Base-by-base conservation (phyloP, 2,329 filamentous ascomycete species). In the Cercospora berteroae region DNA sequence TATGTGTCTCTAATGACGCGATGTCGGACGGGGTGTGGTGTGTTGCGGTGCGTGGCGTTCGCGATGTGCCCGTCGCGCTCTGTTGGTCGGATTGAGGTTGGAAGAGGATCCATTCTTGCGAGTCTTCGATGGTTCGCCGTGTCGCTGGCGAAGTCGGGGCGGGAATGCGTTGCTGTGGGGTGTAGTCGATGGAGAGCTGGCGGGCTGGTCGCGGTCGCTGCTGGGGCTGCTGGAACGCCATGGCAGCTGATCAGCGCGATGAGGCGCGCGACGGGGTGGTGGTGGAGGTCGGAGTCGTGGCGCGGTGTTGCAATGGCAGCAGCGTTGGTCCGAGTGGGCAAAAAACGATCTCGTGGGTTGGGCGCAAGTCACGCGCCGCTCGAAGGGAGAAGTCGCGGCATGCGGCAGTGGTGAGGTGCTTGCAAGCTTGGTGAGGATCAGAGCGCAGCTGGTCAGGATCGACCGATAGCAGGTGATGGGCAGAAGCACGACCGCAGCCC, bases 101-200 rank as follows among this genome's bases (percentile, higher is more conserved):
- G 83, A 99, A 99, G 71, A 99, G 88, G 64, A 98, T 90, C 95
- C 95, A 99, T 86, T 96, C 94, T 79, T 95, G 90, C 12, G 92
- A 90, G 71, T 94, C 90, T 69, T 91, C 88, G 67, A 88, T 81
- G 52, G 81, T 76, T 20, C 82, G 79, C 71, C 83, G 81, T 58
- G 75, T 77, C 60, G 79, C 79, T 39, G 80, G 77, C 57, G 81
- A 79, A 31, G 67, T 62, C 7, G 71, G 70, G 44, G 67, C 68
- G 31, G 68, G 67, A 6, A 50, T 48, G 18, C 66, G 65, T 27
- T 69, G 67, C 52, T 65, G 60, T 16, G 71, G 65, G 2, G 61
- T 18, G 20, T 65, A 57, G 55, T 69, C 65, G 33, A 70, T 60
- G 23, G 71, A 70, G 60, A 70, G 65, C 31, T 69, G 71, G 33